Percentiles rank a stretch among this genome's conserved stretches.
Conservation (phyloP, 1,284 basidiomycete species). For the Violaceomyces palustris region DNA sequence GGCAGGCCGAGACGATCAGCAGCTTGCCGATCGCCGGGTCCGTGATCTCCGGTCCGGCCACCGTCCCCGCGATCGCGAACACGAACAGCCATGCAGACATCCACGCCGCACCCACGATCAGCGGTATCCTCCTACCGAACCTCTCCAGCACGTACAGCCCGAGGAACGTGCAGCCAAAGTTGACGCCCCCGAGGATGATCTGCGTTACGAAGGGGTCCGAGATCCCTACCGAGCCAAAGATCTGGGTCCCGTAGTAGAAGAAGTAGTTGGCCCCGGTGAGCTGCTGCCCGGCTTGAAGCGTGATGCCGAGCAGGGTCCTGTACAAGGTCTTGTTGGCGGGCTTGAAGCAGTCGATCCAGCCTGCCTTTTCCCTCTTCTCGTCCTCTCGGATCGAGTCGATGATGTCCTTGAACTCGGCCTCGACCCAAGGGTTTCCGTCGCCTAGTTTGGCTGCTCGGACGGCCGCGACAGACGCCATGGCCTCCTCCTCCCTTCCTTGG, state of each 20-base stretch:
- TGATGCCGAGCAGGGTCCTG: slow-evolving; percentile 58
- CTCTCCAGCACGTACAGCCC: slow-evolving; percentile 61
- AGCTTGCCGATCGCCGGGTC: slow-evolving; percentile 56
- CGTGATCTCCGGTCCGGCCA: slow-evolving; percentile 58
- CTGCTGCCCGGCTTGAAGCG: slow-evolving; percentile 69
- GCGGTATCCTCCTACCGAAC: slow-evolving; percentile 59
- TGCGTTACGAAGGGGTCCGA: slow-evolving; percentile 62
- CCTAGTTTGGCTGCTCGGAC: slow-evolving; percentile 58
- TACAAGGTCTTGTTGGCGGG: slow-evolving; percentile 41
- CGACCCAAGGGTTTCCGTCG: slow-evolving; percentile 40
- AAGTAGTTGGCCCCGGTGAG: slow-evolving; percentile 64
- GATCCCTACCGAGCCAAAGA: slow-evolving; percentile 68
- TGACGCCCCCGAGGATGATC: slow-evolving; percentile 61
- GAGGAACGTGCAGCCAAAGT: slow-evolving; percentile 61
- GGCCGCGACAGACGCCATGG: slow-evolving; percentile 59
- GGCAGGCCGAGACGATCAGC: slow-evolving; percentile 71
- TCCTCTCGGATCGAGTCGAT: slow-evolving; percentile 35
- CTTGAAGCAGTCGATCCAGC: slow-evolving; percentile 48
- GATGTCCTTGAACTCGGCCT: slow-evolving; percentile 47
- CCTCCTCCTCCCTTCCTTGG: slow-evolving; percentile 60
- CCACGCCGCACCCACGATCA: slow-evolving; percentile 59
- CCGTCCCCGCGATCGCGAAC: slow-evolving; percentile 70
- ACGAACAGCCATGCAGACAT: slow-evolving; percentile 71
- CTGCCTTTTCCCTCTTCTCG: slow-evolving; percentile 10
- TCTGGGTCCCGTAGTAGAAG: slow-evolving; percentile 58